Evolutionary conservation across 1,284 basidiomycete genomes (phyloP), one percentile per base, ranked within the genome.

Genomic region (Blastosporella zonata): DNA sequence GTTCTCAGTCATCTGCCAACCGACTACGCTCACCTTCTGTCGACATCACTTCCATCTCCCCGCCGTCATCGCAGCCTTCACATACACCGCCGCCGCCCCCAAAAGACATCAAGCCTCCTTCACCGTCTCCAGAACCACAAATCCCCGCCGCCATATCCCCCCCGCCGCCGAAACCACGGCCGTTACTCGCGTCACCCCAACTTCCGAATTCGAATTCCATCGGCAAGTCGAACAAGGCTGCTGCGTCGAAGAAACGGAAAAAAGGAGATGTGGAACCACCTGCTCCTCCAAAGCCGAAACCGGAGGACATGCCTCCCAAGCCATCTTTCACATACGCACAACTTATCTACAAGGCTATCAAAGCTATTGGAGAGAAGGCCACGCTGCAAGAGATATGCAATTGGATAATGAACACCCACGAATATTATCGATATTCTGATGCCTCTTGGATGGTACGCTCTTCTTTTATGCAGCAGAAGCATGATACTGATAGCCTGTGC

Each of bases 331-430:
- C 88, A 31, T 89, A 90, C 67, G 84, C 86, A 18, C 85, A 88
- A 57, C 72, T 91, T 45, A 90, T 88, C 56, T 87, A 84, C 69
- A 79, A 81, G 38, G 86, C 88, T 49, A 88, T 91, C 66, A 88
- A 84, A 60, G 78, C 77, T 27, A 77, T 88, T 58, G 84, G 84
- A 38, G 90, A 90, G 34, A 89, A 91, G 64, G 91, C 90, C 22
- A 95, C 94, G 0, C 65, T 97, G 52, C 91, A 94, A 56, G 92
- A 96, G 61, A 93, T 97, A 43, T 93, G 92, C 63, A 81, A 82
- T 46, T 97, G 93, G 92, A 92, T 97, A 54, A 84, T 87, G 61
- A 86, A 86, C 41, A 86, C 83, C 53, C 88, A 86, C 68, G 90
- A 93, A 55, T 96, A 93, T 81, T 97, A 94, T 73, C 82, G 84